Base-by-base conservation (phyloP, 176 grass and related monocot species). In the Oryza meyeriana region DNA sequence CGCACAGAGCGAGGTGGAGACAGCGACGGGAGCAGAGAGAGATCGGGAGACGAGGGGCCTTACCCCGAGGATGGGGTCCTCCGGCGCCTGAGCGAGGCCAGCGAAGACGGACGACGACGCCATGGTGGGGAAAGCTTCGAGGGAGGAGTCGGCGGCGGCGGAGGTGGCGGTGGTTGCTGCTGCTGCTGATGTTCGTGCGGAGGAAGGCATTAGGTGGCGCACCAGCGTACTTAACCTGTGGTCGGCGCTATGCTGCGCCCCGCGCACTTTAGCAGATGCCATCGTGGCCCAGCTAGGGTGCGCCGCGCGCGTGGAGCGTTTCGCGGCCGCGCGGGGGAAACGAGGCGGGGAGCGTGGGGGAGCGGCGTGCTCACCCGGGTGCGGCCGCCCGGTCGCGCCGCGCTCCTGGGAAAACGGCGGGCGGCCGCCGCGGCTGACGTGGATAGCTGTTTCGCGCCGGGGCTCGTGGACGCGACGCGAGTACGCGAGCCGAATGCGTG, bases 61-160 rank as follows among this genome's bases (percentile, higher is more conserved):
- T 78, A 99, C 96, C 48, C 96, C 96, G 77, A 99, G 96, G 80
- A 99, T 99, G 31, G 96, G 87, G 38, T 99, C 96, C 87, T 99
- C 96, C 24, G 96, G 96, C 64, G 89, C 96, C 84, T 99, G 93
- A 8, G 64, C 77, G 69, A 95, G 69, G 72, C 59, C 79, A 38
- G 93, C 82, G 82, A 99, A 99, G 76, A 87, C 91, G 42, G 96
- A 98, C 72, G 72, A 63, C 24, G 85, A 69, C 13, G 91, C 96
- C 81, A 92, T 90, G 72, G 85, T 87, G 64, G 85, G 71, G 64
- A 14, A 86, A 75, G 86, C 33, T 77, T 74, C 81, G 68, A 79
- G 77, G 28, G 85, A 34, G 24, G 85, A 42, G 35, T 36, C 75
- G 62, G 72, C 82, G 86, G 81, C 29, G 27, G 75, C 75, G 52